A percentile compares a stretch with the other conserved stretches of the same genome.
Conservation (phyloP, 2,329 filamentous ascomycete genomes). For the Trichoderma breve region DNA sequence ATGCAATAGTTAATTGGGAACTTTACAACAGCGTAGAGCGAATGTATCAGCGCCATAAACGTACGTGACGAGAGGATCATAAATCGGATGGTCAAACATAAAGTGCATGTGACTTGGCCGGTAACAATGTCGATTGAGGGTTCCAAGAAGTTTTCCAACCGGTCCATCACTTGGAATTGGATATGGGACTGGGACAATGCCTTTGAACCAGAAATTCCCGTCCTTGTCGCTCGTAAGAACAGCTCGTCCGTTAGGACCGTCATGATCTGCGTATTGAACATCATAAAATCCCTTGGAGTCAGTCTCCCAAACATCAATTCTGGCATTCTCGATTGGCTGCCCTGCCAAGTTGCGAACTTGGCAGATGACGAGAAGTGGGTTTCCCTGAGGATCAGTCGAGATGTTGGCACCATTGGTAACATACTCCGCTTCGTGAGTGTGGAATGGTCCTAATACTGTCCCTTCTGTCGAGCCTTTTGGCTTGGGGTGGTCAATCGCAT, state of each 20-base stretch:
- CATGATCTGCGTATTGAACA: slow-evolving; percentile 63
- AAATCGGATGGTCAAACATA: slow-evolving; percentile 80
- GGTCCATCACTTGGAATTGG: slow-evolving; percentile 82
- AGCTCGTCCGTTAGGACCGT: slow-evolving; percentile 30
- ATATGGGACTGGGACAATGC: slow-evolving; percentile 81
- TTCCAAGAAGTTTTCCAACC: slow-evolving; percentile 67
- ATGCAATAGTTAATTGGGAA: neutral
- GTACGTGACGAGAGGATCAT: slow-evolving; percentile 28
- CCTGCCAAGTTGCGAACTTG: slow-evolving; percentile 63
- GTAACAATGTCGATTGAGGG: slow-evolving; percentile 69
- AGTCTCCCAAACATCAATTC: slow-evolving; percentile 77
- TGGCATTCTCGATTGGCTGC: slow-evolving; percentile 58
- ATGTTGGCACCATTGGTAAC: slow-evolving; percentile 55
- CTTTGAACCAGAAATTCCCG: slow-evolving; percentile 69
- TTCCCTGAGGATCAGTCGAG: slow-evolving; percentile 41
- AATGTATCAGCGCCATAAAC: no score
- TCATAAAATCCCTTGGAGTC: slow-evolving; percentile 75
- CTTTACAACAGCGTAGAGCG: no score
- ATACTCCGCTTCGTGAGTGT: slow-evolving; percentile 66
- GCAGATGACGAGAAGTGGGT: slow-evolving; percentile 31
- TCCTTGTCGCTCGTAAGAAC: slow-evolving; percentile 28
- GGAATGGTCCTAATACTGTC: slow-evolving; percentile 76
- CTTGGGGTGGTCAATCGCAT: slow-evolving; percentile 75
- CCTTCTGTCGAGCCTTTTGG: slow-evolving; percentile 65
- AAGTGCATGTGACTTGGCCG: slow-evolving; percentile 80